Evolutionary conservation across 1,284 basidiomycete genomes (phyloP), one percentile per base, ranked within the genome.

Genomic region (Cutaneotrichosporon spelunceum): DNA sequence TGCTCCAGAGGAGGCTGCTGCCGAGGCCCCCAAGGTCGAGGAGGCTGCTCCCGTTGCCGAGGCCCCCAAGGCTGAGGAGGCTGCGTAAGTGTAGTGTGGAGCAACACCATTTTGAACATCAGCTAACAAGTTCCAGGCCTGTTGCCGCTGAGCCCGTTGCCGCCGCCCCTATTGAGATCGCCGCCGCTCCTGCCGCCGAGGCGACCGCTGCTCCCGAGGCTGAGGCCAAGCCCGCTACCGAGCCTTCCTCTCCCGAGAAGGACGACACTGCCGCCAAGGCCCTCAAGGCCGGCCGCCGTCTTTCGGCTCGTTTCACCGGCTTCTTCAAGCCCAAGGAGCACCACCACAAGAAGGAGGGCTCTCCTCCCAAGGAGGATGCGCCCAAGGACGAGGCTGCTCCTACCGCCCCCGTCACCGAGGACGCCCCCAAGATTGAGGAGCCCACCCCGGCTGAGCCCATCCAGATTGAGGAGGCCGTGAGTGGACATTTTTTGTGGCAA

Each of bases 291-390:
- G 65, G 66, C 60, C 75, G 76, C 62, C 73, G 76, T 44, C 67
- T 78, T 27, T 78, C 76, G 16, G 71, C 74, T 47, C 73, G 75
- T 53, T 68, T 78, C 66, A 72, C 68, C 50, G 70, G 70, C 57
- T 73, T 75, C 64, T 65, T 67, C 64, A 60, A 62, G 60, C 69
- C 69, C 63, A 70, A 74, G 60, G 64, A 69, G 52, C 57, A 67
- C 58, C 33, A 36, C 34, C 53, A 55, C 45, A 26, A 29, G 44
- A 57, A 57, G 56, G 66, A 67, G 59, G 61, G 65, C 9, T 56
- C 61, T 29, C 55, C 60, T 49, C 30, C 48, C 21, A 57, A 61
- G 53, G 42, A 54, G 36, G 60, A 64, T 53, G 36, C 60, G 13
- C 56, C 53, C 29, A 57, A 63, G 29, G 67, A 69, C 45, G 70